These are phyloP conservation scores for Aristolochia contorta DNA, from an alignment of 164 flowering plant species.

Conservation along the genomic window DNA sequence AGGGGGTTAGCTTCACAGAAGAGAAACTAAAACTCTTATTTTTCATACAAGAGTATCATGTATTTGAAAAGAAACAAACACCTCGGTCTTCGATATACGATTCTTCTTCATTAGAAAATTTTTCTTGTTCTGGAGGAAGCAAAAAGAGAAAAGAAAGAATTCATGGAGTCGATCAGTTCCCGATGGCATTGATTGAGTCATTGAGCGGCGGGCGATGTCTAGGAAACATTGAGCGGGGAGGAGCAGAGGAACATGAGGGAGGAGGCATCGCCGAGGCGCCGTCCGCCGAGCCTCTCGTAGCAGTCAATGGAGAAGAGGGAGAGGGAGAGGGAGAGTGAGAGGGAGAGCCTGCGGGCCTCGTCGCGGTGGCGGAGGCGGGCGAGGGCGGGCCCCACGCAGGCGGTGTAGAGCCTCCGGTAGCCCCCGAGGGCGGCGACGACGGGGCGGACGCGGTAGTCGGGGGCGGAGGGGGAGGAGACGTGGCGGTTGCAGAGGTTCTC, in stretches of 20 bases:
- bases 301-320: slow-evolving; percentile 77
- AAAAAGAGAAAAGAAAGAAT: neutral
- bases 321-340: slow-evolving; percentile 52
- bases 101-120: no score
- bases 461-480: slow-evolving; percentile 32
- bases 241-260: slow-evolving; percentile 72
- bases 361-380: slow-evolving; percentile 25
- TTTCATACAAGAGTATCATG: no score
- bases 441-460: slow-evolving; percentile 17
- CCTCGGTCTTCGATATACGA: no score
- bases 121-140: no score
- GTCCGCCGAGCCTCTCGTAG: slow-evolving; percentile 53
- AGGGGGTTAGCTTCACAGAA: no score
- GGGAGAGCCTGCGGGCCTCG: slow-evolving; percentile 43
- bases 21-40: no score
- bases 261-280: slow-evolving; percentile 22
- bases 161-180: no score
- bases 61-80: no score
- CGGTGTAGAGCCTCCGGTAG: slow-evolving; percentile 56
- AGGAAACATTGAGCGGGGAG: slow-evolving; percentile 7
- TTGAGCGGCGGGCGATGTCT: no score
- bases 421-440: slow-evolving; percentile 82
- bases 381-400: slow-evolving; percentile 51
- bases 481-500: slow-evolving; percentile 78
- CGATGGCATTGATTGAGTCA: neutral